phyloP scores from a whole-genome alignment of 805 yeast genomes.

The Yamadazyma scolyti region DNA sequence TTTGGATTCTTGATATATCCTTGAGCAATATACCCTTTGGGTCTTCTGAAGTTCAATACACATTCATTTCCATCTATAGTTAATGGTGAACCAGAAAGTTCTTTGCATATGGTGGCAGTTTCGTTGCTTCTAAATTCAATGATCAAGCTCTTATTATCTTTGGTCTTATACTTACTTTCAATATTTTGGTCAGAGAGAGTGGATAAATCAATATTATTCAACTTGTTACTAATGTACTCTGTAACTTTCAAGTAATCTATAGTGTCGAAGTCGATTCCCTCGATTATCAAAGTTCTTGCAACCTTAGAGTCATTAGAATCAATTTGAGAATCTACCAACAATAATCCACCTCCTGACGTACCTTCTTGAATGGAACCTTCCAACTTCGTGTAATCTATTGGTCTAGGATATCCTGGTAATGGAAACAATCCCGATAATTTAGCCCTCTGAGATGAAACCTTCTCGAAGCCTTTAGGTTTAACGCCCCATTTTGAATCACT shows the following conservation, averaged over 20 bases:
- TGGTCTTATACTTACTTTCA: conserved; percentile 30
- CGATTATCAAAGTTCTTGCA: conserved; percentile 28
- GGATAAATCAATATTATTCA: conserved; percentile 39
- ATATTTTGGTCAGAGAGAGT: conserved; percentile 30
- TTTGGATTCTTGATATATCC: conserved; percentile 9
- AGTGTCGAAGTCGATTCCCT: conserved; percentile 27
- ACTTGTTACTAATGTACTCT: conserved; percentile 42
- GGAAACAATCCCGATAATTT: conserved; percentile 78
- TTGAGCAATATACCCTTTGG: conserved; percentile 13
- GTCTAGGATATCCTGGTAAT: conserved; percentile 60
- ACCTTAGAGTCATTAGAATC: conserved; percentile 37
- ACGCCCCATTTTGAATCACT: conserved; percentile 64
- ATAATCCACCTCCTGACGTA: conserved; percentile 23
- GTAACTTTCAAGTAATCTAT: conserved; percentile 37
- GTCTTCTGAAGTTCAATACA: conserved; percentile 10
- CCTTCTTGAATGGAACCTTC: conserved; percentile 37
- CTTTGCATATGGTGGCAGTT: conserved; percentile 53
- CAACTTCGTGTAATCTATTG: conserved; percentile 38
- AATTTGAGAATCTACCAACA: conserved; percentile 33
- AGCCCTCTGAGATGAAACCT: conserved; percentile 70
- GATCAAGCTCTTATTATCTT: conserved; percentile 36
- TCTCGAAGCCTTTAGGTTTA: conserved; percentile 69
- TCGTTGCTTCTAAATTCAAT: conserved; percentile 49
- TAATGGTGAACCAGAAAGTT: conserved; percentile 26
- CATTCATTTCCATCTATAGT: conserved; percentile 21